These are phyloP conservation scores for Cyclostephanos invisitatus DNA, from an alignment of 108 stramenopile species.

Conservation along the genomic window DNA sequence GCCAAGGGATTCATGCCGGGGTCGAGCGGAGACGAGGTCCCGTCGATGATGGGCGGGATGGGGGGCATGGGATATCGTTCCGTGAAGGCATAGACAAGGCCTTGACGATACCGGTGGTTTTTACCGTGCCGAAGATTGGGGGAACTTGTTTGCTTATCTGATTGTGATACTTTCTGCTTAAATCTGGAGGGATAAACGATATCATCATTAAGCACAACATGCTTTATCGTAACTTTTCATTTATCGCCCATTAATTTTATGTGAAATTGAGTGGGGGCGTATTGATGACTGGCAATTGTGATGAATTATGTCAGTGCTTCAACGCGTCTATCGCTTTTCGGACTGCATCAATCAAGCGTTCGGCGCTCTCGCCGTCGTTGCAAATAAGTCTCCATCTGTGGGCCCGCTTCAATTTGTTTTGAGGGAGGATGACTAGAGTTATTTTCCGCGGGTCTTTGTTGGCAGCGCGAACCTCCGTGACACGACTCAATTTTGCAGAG, in stretches of 20 bases:
- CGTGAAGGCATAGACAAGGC: background rate
- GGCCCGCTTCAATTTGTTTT: slow-evolving; percentile 57
- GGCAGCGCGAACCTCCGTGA: slow-evolving; percentile 77
- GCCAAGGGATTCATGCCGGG: slow-evolving; percentile 42
- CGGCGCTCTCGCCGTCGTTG: slow-evolving; percentile 78
- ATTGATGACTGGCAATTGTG: too few relatives aligned
- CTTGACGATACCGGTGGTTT: too few relatives aligned
- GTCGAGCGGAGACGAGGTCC: slow-evolving; percentile 3
- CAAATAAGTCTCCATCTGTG: slow-evolving; percentile 83
- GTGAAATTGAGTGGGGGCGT: too few relatives aligned
- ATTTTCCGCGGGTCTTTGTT: slow-evolving; percentile 75
- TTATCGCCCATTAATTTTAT: too few relatives aligned
- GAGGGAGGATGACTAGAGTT: slow-evolving; percentile 68
- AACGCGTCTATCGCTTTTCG: slow-evolving; percentile 59
- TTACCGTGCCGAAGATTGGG: too few relatives aligned
- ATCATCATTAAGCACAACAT: too few relatives aligned
- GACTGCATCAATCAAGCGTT: slow-evolving; percentile 79
- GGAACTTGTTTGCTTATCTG: too few relatives aligned
- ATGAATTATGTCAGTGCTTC: background rate
- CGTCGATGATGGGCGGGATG: slow-evolving; percentile 26
- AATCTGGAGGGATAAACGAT: too few relatives aligned
- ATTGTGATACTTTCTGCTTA: too few relatives aligned
- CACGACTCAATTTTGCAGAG: slow-evolving; percentile 54
- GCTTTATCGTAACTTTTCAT: too few relatives aligned
- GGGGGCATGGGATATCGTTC: slow-evolving; percentile 12